Evolutionary conservation across 73 alveolate genomes (phyloP).

Genomic region (Diophrys appendiculata): DNA sequence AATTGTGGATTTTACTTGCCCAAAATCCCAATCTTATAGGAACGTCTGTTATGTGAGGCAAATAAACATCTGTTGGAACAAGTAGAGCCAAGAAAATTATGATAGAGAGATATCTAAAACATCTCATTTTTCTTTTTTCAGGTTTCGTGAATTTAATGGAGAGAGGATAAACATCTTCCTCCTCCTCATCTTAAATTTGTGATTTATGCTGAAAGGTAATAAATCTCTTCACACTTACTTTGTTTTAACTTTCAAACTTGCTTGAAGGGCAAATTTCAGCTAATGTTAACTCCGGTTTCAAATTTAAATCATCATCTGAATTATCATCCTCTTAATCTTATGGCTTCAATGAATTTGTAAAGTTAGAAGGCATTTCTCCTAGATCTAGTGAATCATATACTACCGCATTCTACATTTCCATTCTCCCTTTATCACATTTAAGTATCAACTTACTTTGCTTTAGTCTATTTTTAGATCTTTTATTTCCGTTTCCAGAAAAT

Average conservation of each 20-base stretch:
- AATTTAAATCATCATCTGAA: too few relatives aligned
- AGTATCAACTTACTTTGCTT: too few relatives aligned
- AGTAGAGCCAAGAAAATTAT: neutral
- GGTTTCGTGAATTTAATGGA: neutral
- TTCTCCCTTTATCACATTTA: too few relatives aligned
- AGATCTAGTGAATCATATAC: too few relatives aligned
- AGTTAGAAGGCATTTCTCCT: too few relatives aligned
- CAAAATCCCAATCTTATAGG: neutral
- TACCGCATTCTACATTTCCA: too few relatives aligned
- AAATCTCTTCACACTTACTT: neutral
- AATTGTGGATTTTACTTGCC: neutral
- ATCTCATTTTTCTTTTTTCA: neutral
- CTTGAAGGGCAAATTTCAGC: neutral
- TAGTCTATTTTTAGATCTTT: too few relatives aligned
- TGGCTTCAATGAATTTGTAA: too few relatives aligned
- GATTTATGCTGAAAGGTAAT: neutral
- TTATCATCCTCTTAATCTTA: too few relatives aligned
- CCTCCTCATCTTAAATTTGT: conserved; percentile 6
- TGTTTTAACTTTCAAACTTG: neutral
- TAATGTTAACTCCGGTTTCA: too few relatives aligned
- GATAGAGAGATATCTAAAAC: neutral
- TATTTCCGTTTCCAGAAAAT: too few relatives aligned
- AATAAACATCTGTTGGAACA: conserved; percentile 1
- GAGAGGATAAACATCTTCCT: conserved; percentile 18
- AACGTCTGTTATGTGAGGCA: neutral